A percentile compares a stretch with the other conserved stretches of the same genome.
Evolutionary conservation across 2,329 filamentous ascomycete species (phyloP).

Genomic region (Diaporthe velutina): DNA sequence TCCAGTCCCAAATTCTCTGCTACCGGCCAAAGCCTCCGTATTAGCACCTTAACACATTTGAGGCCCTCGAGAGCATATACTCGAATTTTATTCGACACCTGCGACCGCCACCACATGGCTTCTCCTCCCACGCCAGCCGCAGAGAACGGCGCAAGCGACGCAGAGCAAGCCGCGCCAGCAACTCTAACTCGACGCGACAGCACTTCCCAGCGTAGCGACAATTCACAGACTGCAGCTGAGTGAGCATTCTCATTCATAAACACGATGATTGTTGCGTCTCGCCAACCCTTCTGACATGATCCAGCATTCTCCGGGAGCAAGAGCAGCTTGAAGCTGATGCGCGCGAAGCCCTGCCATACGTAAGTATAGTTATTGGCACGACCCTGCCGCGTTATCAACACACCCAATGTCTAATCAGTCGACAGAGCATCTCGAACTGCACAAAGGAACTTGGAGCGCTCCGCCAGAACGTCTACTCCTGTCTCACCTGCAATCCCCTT

Average conservation of each 20-base stretch:
- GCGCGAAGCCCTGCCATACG: constrained; percentile 93
- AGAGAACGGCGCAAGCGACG: constrained; percentile 42
- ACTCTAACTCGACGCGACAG: constrained; percentile 64
- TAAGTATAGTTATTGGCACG: constrained; percentile 56
- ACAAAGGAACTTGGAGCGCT: constrained; percentile 90
- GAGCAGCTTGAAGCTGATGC: constrained; percentile 94
- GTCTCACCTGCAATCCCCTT: constrained; percentile 91
- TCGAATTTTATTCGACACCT: background rate
- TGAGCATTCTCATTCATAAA: constrained; percentile 50
- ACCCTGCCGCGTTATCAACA: background rate
- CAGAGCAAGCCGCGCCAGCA: constrained; percentile 53
- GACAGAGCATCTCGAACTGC: constrained; percentile 90
- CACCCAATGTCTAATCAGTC: constrained; percentile 39
- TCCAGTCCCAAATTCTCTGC: background rate
- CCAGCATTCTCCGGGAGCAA: constrained; percentile 88
- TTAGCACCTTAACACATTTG: background rate
- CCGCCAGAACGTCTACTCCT: constrained; percentile 91
- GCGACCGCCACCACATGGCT: constrained; percentile 49
- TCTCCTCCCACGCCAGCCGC: constrained; percentile 48
- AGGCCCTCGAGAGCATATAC: too few species aligned
- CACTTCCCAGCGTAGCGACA: constrained; percentile 71
- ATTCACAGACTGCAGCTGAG: constrained; percentile 81
- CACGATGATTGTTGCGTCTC: background rate
- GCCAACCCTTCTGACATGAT: constrained; percentile 6
- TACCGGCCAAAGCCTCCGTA: background rate